Evolutionary conservation across 129 eudicot genomes (phyloP).

Genomic region (Deinandra increscens): DNA sequence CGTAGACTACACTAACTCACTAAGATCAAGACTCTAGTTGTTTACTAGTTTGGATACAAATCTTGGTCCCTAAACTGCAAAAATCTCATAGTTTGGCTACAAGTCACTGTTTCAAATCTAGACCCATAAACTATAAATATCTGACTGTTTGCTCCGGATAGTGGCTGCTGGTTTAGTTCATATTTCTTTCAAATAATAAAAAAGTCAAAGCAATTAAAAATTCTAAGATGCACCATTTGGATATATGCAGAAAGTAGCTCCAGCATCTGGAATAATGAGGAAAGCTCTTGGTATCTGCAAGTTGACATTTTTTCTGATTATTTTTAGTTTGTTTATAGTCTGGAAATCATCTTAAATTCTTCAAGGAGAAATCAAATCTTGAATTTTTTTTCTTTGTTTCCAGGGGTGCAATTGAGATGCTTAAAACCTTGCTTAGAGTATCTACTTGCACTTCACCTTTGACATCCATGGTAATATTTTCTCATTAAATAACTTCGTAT

Average conservation of each 20-base stretch:
- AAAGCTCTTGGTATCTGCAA: slow-evolving; percentile 92
- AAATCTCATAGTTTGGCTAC: neutral
- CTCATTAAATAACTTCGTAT: no score
- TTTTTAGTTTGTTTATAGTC: no score
- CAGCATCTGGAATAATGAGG: slow-evolving; percentile 97
- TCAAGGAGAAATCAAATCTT: neutral
- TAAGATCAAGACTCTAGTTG: neutral
- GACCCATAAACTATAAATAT: no score
- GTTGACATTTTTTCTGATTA: slow-evolving; percentile 32
- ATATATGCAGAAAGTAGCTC: slow-evolving; percentile 80
- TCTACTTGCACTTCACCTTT: no score
- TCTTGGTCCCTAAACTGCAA: neutral
- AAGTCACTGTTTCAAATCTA: no score
- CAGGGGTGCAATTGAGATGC: slow-evolving; percentile 90
- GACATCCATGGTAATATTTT: no score
- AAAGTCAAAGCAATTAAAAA: no score
- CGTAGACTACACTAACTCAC: neutral
- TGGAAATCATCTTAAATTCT: neutral
- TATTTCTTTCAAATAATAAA: neutral
- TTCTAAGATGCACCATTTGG: no score
- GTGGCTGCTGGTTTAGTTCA: neutral
- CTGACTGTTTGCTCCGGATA: no score
- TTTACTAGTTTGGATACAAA: neutral
- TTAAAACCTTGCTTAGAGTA: no score
- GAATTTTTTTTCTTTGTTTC: slow-evolving; percentile 8